These are phyloP conservation scores for Pythium rhizo-oryzae DNA, from an alignment of 352 stramenopile genomes.

Conservation along the genomic window DNA sequence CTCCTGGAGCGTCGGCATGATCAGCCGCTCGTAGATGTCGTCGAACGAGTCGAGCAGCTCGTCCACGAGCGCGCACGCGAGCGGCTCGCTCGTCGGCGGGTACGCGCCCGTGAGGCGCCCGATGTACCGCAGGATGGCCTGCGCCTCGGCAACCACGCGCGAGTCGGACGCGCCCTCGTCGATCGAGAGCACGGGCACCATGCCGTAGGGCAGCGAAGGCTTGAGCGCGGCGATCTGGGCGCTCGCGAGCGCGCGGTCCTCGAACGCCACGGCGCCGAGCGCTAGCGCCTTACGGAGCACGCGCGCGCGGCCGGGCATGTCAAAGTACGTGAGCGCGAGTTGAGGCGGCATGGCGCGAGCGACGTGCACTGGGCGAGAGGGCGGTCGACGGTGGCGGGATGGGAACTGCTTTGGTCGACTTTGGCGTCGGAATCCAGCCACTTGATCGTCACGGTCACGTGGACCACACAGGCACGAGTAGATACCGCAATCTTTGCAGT, in stretches of 20 bases:
- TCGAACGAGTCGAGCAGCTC: conserved; percentile 17
- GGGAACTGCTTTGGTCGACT: too few species aligned
- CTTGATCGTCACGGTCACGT: too few species aligned
- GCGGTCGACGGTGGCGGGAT: too few species aligned
- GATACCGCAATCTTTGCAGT: too few species aligned
- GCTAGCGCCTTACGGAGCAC: conserved; percentile 27
- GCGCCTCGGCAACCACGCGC: conserved; percentile 27
- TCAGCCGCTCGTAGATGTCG: conserved; percentile 14
- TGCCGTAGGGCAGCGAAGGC: conserved; percentile 31
- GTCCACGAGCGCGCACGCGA: conserved; percentile 9
- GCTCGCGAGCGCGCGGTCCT: conserved; percentile 26
- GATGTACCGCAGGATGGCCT: conserved; percentile 40
- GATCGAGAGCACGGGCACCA: conserved; percentile 35
- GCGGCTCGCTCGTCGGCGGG: not conserved
- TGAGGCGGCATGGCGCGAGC: too few species aligned
- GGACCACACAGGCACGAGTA: too few species aligned
- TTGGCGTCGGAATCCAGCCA: too few species aligned
- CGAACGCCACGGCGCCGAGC: conserved; percentile 32
- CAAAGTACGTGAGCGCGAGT: conserved; percentile 38
- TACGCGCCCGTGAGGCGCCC: conserved; percentile 31
- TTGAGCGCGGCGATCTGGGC: conserved; percentile 36
- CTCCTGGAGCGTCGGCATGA: conserved; percentile 19
- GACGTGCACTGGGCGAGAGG: too few species aligned
- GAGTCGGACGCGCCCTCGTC: conserved; percentile 4
- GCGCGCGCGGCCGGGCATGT: conserved; percentile 34